phyloP scores from a whole-genome alignment of 2,329 filamentous ascomycete species.

The Bipolaris oryzae region DNA sequence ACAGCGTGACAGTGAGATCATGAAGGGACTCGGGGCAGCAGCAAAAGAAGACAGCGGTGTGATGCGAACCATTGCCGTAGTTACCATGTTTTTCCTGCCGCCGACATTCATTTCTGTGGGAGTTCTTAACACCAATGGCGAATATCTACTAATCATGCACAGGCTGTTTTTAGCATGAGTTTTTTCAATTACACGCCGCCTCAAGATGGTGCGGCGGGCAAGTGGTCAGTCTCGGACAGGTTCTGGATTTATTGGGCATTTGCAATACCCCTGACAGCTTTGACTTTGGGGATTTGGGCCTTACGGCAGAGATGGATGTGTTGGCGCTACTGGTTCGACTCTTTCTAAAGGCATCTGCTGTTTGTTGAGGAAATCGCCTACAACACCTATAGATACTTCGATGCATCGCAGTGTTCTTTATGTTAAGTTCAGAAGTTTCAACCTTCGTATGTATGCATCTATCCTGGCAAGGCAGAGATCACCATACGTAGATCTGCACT shows the following conservation, averaged over 20 bases:
- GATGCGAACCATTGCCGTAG: conserved; percentile 25
- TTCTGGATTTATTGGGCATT: conserved; percentile 29
- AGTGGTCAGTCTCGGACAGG: conserved; percentile 24
- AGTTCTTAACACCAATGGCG: not conserved
- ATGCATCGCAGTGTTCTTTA: too few relatives aligned
- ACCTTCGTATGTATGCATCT: too few relatives aligned
- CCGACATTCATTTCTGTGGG: conserved; percentile 28
- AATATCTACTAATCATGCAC: not conserved
- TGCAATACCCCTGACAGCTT: conserved; percentile 24
- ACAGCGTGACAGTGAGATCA: conserved; percentile 23
- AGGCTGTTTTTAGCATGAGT: conserved; percentile 33
- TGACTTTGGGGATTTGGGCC: conserved; percentile 20
- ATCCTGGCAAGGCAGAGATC: too few relatives aligned
- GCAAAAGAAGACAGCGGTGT: conserved; percentile 22
- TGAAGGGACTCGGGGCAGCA: conserved; percentile 22
- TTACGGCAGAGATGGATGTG: conserved; percentile 10
- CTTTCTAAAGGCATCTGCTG: not conserved
- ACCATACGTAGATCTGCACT: too few relatives aligned
- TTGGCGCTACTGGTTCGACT: not conserved
- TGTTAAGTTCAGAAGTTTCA: too few relatives aligned
- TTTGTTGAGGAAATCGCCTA: not conserved
- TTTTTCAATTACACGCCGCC: conserved; percentile 26
- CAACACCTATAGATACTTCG: not conserved
- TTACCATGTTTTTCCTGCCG: conserved; percentile 30
- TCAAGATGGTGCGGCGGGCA: not conserved